phyloP scores from a whole-genome alignment of 192 early-diverging fungal genomes.

The Mortierella antarctica region DNA sequence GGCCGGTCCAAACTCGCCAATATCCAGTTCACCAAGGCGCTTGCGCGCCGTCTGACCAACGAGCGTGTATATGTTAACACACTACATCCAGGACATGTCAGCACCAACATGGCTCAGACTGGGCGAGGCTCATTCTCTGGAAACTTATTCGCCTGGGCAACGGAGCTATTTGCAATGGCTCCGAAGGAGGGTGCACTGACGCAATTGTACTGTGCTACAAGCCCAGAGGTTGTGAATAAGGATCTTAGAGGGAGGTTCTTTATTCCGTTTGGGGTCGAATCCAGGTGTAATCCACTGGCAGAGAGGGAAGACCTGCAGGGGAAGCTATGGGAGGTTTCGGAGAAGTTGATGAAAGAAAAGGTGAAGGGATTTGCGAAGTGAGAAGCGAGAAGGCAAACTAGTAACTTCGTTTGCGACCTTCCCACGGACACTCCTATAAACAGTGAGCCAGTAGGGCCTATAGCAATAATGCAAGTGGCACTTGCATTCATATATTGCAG shows the following conservation, averaged over 20 bases:
- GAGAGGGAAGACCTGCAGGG: conserved; percentile 13
- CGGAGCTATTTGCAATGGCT: conserved; percentile 1
- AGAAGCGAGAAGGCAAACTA: no score
- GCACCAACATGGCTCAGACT: background rate
- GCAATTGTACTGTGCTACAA: conserved; percentile 60
- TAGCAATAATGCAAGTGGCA: no score
- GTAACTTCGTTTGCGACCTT: no score
- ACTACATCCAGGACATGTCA: conserved; percentile 54
- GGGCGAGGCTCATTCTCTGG: no score
- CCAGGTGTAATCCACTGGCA: conserved; percentile 4
- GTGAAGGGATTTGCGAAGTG: background rate
- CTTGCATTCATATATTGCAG: no score
- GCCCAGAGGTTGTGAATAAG: conserved; percentile 59
- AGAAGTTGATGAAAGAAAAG: conserved; percentile 14
- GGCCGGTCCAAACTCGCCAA: conserved; percentile 65
- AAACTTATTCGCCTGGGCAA: no score
- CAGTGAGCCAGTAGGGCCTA: no score
- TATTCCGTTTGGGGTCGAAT: conserved; percentile 18
- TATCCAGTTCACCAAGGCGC: conserved; percentile 52
- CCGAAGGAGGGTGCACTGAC: conserved; percentile 55
- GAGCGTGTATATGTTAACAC: conserved; percentile 34
- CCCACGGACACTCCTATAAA: no score
- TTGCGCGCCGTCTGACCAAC: conserved; percentile 23
- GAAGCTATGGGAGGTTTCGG: conserved; percentile 14
- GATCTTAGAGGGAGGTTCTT: conserved; percentile 44